These are phyloP conservation scores for Ascocoryne sarcoides DNA, from an alignment of 2,329 filamentous ascomycete species.

Conservation along the genomic window DNA sequence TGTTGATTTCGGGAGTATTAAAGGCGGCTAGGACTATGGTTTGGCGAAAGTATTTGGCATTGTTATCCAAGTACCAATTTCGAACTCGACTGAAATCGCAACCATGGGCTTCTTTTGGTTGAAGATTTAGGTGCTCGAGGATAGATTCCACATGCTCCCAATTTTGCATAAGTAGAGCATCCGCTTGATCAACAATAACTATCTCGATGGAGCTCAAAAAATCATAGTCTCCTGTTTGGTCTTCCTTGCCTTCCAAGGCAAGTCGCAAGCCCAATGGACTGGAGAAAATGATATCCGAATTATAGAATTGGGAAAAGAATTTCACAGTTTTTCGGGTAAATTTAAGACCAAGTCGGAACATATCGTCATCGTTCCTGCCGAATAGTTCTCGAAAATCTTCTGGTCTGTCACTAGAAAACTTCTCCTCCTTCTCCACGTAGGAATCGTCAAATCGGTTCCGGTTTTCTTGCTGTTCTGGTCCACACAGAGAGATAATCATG, in stretches of 20 bases:
- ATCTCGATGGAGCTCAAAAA: slow-evolving; percentile 92
- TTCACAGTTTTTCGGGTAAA: slow-evolving; percentile 95
- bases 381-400: slow-evolving; percentile 86
- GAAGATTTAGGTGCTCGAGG: slow-evolving; percentile 82
- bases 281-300: slow-evolving; percentile 87
- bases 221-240: slow-evolving; percentile 69
- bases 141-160: slow-evolving; percentile 95
- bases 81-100: slow-evolving; percentile 90
- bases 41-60: slow-evolving; percentile 73
- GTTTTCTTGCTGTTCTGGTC: slow-evolving; percentile 90
- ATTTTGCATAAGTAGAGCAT: slow-evolving; percentile 94
- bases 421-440: slow-evolving; percentile 61
- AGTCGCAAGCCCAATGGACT: slow-evolving; percentile 85
- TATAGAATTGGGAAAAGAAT: slow-evolving; percentile 92
- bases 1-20: slow-evolving; percentile 80
- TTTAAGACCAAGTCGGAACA: slow-evolving; percentile 92
- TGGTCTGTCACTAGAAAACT: slow-evolving; percentile 65
- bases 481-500: slow-evolving; percentile 64
- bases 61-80: slow-evolving; percentile 85
- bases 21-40: slow-evolving; percentile 76
- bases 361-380: slow-evolving; percentile 91
- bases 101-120: slow-evolving; percentile 81
- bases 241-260: slow-evolving; percentile 68
- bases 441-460: slow-evolving; percentile 83
- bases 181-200: slow-evolving; percentile 81